These are phyloP conservation scores for Arctium lappa DNA, from an alignment of 129 eudicot genomes.

Conservation along the genomic window DNA sequence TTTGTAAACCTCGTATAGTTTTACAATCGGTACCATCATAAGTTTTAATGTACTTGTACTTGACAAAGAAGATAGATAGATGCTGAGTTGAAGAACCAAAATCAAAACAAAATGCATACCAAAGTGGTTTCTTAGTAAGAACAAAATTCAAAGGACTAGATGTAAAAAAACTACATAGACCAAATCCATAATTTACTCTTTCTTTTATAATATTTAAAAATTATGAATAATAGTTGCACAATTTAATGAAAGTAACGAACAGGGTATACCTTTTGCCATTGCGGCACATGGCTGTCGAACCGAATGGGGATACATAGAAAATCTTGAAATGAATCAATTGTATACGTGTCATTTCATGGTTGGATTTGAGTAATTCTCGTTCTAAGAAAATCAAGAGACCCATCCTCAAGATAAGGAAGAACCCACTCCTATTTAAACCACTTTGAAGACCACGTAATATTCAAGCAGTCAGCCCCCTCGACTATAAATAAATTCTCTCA, in stretches of 20 bases:
- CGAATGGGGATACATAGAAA: conserved; percentile 18
- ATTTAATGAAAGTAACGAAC: not conserved
- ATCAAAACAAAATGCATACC: no score
- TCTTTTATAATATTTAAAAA: no score
- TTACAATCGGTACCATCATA: no score
- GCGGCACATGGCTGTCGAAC: not conserved
- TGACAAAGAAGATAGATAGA: no score
- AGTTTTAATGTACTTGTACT: no score
- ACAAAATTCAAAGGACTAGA: no score
- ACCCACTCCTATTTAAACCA: conserved; percentile 18
- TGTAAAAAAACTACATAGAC: no score
- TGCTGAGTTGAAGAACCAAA: no score
- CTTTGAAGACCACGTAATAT: not conserved
- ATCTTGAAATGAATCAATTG: conserved; percentile 10
- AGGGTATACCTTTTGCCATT: not conserved
- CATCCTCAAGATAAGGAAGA: conserved; percentile 34
- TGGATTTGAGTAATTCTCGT: not conserved
- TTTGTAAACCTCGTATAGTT: no score
- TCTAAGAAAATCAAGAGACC: conserved; percentile 12
- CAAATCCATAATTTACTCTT: no score
- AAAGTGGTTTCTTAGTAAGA: no score
- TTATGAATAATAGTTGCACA: not conserved
- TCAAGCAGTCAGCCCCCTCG: conserved; percentile 21
- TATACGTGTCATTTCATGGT: conserved; percentile 16
- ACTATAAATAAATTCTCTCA: not conserved